Base-by-base conservation (phyloP, 306 rosid species). In the Cercis canadensis region DNA sequence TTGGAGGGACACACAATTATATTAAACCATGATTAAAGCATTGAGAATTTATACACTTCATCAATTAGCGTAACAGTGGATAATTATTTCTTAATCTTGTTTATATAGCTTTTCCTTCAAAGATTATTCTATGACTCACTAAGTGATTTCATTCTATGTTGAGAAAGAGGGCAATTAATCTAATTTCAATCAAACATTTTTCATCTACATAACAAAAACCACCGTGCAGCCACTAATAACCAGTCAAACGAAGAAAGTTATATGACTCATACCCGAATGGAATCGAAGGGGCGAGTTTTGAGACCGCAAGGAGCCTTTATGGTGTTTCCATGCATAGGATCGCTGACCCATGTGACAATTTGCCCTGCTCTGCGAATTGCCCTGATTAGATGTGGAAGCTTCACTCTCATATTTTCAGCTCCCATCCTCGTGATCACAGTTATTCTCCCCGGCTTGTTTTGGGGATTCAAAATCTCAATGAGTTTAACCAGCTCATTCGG, bases 311-410 rank as follows among this genome's bases (percentile, higher is more conserved):
- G 99, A 75, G 99, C 99, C 72, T 94, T 94, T 4, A 94, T 94
- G 78, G 99, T 94, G 87, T 94, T 94, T 51, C 99, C 99, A 72
- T 94, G 99, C 99, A 94, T 94, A 43, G 99, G 99, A 73, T 94
- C 99, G 33, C 96, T 91, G 81, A 94, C 97, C 99, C 99, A 94
- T 39, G 99, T 91, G 81, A 94, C 99, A 73, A 89, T 83, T 66
- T 89, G 97, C 11, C 99, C 97, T 12, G 97, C 81, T 70, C 95
- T 54, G 14, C 96, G 89, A 44, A 94, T 95, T 12, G 99, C 99
- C 78, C 99, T 80, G 76, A 94, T 94, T 52, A 94, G 86, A 80
- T 94, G 97, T 40, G 99, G 97, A 78, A 94, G 99, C 80, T 94
- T 94, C 78, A 94, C 99, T 76, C 99, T 87, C 99, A 94, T 94